Evolutionary conservation across 768 basidiomycete genomes (phyloP), one percentile per base, ranked within the genome.

Genomic region (Panaeolus cyanescens): DNA sequence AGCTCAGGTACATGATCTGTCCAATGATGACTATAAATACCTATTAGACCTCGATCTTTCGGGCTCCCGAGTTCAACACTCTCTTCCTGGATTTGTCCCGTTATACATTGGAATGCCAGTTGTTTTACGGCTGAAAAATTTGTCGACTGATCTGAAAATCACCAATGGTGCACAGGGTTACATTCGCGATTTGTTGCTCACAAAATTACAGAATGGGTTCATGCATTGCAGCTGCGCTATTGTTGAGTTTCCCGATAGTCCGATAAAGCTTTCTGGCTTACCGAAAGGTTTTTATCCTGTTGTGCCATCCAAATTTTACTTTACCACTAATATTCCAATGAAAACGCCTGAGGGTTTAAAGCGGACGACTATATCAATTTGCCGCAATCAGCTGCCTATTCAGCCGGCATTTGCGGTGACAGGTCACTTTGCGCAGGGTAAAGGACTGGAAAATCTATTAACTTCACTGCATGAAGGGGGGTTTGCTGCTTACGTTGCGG

Each of bases 61-160:
- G n/a, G n/a, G n/a, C n/a, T n/a, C n/a, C n/a, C n/a, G n/a, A n/a
- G n/a, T n/a, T n/a, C n/a, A n/a, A n/a, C n/a, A n/a, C n/a, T 45
- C 59, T 17, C 56, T 72, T 0, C 74, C 73, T 19, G 65, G 68
- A 2, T 57, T 59, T 42, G 19, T 75, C 13, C 62, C 65, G 0
- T 22, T 76, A 1, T 72, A 62, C 62, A 59, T 55, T 15, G 75
- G 71, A 0, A 75, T 75, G 73, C 73, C 71, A 0, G 71, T 77
- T 1, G 70, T 75, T 25, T 39, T 77, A 2, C 31, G 62, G 0
- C 15, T 8, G 0, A 31, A 32, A 9, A 76, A 76, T 40, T 10
- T 76, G 2, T 73, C 69, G 1, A 74, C 70, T 1, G 74, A 75
- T 3, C 55, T 76, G 2, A 66, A 66, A 0, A 61, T 77, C 17